phyloP scores from a whole-genome alignment of 768 basidiomycete species.

The Lentinula raphanica region DNA sequence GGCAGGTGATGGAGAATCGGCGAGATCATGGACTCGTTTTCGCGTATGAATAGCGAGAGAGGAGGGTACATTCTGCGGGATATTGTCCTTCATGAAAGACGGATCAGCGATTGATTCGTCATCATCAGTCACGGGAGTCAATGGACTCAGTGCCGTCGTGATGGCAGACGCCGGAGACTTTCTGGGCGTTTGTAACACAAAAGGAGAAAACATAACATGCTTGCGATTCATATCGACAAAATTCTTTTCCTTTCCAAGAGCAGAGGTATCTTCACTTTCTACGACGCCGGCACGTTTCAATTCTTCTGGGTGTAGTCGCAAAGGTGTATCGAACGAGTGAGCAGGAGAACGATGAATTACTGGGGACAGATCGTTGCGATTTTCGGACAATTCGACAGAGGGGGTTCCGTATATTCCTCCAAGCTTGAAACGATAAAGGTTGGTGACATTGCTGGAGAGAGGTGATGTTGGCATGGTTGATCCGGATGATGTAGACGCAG shows the following conservation, averaged over 20 bases:
- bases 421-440: neutral
- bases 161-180: constrained; percentile 1
- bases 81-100: constrained; percentile 1
- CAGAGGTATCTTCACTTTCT: neutral
- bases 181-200: constrained; percentile 4
- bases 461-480: neutral
- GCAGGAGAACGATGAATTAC: neutral
- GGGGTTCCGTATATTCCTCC: neutral
- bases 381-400: neutral
- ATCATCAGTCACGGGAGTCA: constrained; percentile 8
- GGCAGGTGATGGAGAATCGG: neutral
- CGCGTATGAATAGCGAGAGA: neutral
- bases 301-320: neutral
- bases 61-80: neutral
- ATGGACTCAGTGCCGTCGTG: neutral
- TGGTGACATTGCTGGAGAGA: neutral
- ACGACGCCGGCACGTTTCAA: neutral
- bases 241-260: neutral
- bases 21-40: neutral
- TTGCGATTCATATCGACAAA: neutral
- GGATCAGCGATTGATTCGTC: constrained; percentile 5
- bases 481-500: neutral
- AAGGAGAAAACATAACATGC: constrained; percentile 6
- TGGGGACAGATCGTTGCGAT: constrained; percentile 1
- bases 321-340: neutral